Percentiles rank a stretch among this genome's conserved stretches.
phyloP scores from a whole-genome alignment of 1,284 basidiomycete genomes.

The Austroboletus olivaceoglutinosus region DNA sequence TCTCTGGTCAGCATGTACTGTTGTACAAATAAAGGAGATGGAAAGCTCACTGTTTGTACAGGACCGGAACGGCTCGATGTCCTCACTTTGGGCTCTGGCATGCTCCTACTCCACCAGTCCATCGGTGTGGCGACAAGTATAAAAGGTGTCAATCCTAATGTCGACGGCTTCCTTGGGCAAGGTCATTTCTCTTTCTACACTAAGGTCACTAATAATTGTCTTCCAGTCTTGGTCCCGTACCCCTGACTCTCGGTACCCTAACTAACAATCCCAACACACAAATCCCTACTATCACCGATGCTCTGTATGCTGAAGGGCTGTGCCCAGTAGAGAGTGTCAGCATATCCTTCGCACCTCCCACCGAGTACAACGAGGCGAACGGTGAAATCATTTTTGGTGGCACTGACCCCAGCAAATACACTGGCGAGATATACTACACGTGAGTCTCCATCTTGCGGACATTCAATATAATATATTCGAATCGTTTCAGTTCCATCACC shows the following conservation, averaged over 20 bases:
- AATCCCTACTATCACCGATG: neutral
- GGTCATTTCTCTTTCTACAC: neutral
- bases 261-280: neutral
- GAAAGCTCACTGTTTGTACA: too few relatives aligned
- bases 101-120: conserved; percentile 27
- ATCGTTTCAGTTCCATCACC: neutral
- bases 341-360: neutral
- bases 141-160: conserved; percentile 17
- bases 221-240: neutral
- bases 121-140: conserved; percentile 30
- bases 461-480: neutral
- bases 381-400: neutral
- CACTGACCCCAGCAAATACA: neutral
- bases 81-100: conserved; percentile 25
- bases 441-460: neutral
- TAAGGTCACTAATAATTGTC: neutral
- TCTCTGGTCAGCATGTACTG: too few relatives aligned
- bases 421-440: neutral
- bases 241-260: neutral
- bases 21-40: too few relatives aligned
- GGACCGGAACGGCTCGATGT: conserved; percentile 27
- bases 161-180: neutral
- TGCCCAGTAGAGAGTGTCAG: neutral
- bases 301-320: neutral
- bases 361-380: neutral